These are phyloP conservation scores for Conidiobolus incongruus DNA, from an alignment of 371 early-diverging fungal genomes.

Conservation along the genomic window DNA sequence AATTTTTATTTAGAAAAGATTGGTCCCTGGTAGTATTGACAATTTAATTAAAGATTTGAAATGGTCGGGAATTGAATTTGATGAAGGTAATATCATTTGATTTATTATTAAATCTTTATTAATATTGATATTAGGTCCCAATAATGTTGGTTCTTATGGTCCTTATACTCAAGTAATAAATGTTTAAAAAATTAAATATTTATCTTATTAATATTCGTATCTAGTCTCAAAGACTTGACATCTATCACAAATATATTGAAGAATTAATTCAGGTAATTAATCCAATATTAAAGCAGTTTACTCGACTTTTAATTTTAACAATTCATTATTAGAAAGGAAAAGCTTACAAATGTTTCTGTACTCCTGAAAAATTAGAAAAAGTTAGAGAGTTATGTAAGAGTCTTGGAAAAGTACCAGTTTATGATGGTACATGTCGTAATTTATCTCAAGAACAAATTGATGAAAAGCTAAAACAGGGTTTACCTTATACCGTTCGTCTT, in stretches of 20 bases:
- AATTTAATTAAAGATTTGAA: constrained; percentile 32
- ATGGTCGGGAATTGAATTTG: constrained; percentile 57
- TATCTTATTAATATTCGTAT: neutral
- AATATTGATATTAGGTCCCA: constrained; percentile 20
- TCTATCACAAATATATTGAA: constrained; percentile 43
- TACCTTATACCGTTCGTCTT: constrained; percentile 47
- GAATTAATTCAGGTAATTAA: constrained; percentile 28
- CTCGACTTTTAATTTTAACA: neutral
- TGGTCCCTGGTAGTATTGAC: constrained; percentile 55
- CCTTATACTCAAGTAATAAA: constrained; percentile 45
- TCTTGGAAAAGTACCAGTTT: constrained; percentile 31
- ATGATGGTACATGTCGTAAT: constrained; percentile 61
- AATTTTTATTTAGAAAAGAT: constrained; percentile 27
- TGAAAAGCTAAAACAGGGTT: constrained; percentile 19
- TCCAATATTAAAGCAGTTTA: neutral
- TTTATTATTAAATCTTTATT: no score
- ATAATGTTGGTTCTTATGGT: constrained; percentile 24
- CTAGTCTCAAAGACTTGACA: constrained; percentile 46
- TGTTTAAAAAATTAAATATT: neutral
- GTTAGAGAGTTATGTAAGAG: constrained; percentile 28
- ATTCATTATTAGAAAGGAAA: constrained; percentile 25
- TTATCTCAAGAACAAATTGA: constrained; percentile 34
- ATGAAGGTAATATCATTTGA: constrained; percentile 30
- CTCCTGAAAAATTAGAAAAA: constrained; percentile 36
- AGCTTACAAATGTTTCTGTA: constrained; percentile 86